phyloP scores from a whole-genome alignment of 169 alveolate species.

The Fabrea salina region DNA sequence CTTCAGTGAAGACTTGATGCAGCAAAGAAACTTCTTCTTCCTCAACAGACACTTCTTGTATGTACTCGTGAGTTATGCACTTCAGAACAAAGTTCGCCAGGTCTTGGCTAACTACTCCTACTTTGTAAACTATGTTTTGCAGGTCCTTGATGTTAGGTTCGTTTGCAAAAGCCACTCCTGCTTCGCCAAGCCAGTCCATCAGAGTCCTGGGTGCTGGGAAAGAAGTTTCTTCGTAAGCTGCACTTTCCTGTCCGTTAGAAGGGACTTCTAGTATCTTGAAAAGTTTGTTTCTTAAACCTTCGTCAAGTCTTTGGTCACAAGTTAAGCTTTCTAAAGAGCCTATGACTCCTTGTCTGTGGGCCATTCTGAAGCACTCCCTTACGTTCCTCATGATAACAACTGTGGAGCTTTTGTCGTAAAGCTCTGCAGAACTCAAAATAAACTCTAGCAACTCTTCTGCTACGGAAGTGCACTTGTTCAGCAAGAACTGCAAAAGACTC shows the following conservation, averaged over 20 bases:
- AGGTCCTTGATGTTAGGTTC: background rate
- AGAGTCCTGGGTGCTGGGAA: background rate
- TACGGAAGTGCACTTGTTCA: background rate
- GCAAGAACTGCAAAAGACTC: background rate
- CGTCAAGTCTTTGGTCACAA: background rate
- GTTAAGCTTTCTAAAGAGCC: background rate
- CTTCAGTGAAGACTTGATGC: background rate
- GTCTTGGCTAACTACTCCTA: too few relatives aligned
- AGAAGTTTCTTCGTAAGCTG: conserved; percentile 15
- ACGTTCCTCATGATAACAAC: background rate
- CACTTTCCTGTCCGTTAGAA: too few relatives aligned
- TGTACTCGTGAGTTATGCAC: conserved; percentile 3
- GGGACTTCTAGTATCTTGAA: too few relatives aligned
- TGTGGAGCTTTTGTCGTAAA: conserved; percentile 25
- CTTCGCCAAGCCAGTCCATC: conserved; percentile 3
- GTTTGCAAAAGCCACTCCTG: background rate
- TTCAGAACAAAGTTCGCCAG: background rate
- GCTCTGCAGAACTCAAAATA: background rate
- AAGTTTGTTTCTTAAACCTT: too few relatives aligned
- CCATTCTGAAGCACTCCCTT: background rate
- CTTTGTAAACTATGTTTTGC: too few relatives aligned
- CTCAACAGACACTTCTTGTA: background rate
- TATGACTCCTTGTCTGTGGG: background rate
- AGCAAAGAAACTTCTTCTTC: background rate
- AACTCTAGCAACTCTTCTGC: conserved; percentile 10